Conservation (phyloP, 306 rosid genomes). For the Ziziphus jujuba region DNA sequence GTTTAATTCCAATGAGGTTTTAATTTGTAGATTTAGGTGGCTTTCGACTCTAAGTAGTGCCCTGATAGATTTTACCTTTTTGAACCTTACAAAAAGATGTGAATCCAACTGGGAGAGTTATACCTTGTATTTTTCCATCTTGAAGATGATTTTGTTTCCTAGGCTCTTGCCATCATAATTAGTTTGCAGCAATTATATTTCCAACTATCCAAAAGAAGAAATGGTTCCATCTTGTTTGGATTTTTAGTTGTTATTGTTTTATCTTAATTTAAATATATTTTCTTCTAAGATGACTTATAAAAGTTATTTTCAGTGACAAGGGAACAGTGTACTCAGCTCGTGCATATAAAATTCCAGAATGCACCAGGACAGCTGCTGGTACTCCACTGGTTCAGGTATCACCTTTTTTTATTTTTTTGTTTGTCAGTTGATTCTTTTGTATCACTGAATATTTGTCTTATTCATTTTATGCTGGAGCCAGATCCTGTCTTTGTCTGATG, state of each 20-base stretch:
- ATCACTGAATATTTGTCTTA: not conserved
- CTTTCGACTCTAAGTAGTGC: not conserved
- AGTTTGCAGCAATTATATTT: no score
- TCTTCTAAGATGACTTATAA: slow-evolving; percentile 8
- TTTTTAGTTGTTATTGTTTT: not conserved
- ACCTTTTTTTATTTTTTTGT: slow-evolving; percentile 1
- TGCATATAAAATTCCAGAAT: slow-evolving; percentile 91
- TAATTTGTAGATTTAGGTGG: not conserved
- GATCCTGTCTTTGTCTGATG: slow-evolving; percentile 91
- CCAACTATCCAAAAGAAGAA: no score
- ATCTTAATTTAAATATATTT: slow-evolving; percentile 1
- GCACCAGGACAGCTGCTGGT: slow-evolving; percentile 90
- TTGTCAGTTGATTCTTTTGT: not conserved
- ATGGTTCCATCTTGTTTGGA: not conserved
- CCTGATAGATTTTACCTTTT: not conserved
- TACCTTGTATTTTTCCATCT: not conserved
- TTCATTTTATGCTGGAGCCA: slow-evolving; percentile 36
- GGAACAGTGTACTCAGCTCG: slow-evolving; percentile 96
- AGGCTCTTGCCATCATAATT: not conserved
- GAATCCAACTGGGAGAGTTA: not conserved
- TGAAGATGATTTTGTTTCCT: not conserved
- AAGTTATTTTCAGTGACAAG: slow-evolving; percentile 61
- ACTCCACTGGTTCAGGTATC: slow-evolving; percentile 85
- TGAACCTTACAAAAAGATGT: not conserved
- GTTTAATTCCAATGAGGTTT: no score